phyloP scores from a whole-genome alignment of 2,329 filamentous ascomycete genomes.

The Pseudocercospora musae region DNA sequence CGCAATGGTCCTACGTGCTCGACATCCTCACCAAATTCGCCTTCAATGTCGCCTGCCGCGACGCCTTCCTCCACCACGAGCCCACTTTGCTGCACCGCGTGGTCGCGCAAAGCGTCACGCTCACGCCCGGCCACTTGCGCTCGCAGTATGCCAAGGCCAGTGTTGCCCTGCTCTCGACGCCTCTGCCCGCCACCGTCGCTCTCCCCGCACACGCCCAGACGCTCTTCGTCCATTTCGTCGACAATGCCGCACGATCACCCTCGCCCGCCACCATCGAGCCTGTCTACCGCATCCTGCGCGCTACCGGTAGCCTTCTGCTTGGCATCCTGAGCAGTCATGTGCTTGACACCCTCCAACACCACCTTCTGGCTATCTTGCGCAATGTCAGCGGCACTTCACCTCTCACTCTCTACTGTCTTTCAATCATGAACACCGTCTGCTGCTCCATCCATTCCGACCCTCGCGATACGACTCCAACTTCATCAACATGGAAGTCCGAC shows the following conservation, averaged over 20 bases:
- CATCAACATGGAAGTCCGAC: constrained; percentile 29
- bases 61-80: constrained; percentile 33
- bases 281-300: constrained; percentile 34
- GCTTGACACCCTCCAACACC: constrained; percentile 31
- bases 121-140: constrained; percentile 18
- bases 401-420: constrained; percentile 37
- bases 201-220: constrained; percentile 35
- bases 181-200: constrained; percentile 29
- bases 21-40: constrained; percentile 48
- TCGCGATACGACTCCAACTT: constrained; percentile 27
- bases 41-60: constrained; percentile 23
- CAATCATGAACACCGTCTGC: constrained; percentile 35
- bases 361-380: constrained; percentile 34
- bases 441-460: constrained; percentile 23
- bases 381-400: constrained; percentile 27
- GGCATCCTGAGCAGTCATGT: constrained; percentile 29
- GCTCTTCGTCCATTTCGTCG: constrained; percentile 33
- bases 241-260: constrained; percentile 30
- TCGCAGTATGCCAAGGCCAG: constrained; percentile 25
- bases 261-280: constrained; percentile 29
- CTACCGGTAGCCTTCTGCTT: constrained; percentile 31
- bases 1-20: constrained; percentile 50
- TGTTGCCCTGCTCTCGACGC: constrained; percentile 31
- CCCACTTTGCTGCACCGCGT: constrained; percentile 32
- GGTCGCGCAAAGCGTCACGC: constrained; percentile 28